A percentile compares a stretch with the other conserved stretches of the same genome.
Conservation (phyloP, 352 stramenopile genomes). For the Globisporangium solare region DNA sequence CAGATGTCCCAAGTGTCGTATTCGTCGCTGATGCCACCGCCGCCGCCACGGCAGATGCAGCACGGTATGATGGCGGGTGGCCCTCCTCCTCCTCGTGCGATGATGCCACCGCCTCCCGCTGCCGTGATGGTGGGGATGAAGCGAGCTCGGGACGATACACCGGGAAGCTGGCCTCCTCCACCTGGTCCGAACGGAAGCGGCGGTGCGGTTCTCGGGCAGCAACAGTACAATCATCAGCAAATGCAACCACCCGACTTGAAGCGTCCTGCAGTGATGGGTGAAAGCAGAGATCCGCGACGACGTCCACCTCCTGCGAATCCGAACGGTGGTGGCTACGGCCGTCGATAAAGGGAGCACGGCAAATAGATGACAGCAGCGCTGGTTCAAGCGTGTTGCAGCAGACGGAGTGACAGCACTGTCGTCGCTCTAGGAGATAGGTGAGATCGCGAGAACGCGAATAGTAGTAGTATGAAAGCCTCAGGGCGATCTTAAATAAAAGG, state of each 20-base stretch:
- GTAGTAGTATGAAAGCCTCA: too few species aligned
- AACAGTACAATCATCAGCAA: conserved; percentile 1
- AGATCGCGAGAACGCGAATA: too few species aligned
- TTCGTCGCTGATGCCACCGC: conserved; percentile 22
- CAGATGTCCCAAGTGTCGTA: conserved; percentile 1
- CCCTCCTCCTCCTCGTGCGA: conserved; percentile 11
- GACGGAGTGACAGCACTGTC: too few species aligned
- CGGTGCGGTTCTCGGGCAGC: conserved; percentile 4
- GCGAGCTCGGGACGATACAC: conserved; percentile 11
- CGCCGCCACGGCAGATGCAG: conserved; percentile 40
- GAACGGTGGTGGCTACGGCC: conserved; percentile 4
- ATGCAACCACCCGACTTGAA: conserved; percentile 11
- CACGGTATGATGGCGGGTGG: conserved; percentile 31
- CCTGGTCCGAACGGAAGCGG: background rate
- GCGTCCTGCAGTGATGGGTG: conserved; percentile 4
- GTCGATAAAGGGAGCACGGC: background rate
- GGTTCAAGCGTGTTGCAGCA: too few species aligned
- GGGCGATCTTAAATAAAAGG: too few species aligned
- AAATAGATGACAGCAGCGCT: conserved; percentile 2
- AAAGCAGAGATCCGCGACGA: conserved; percentile 12
- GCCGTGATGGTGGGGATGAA: conserved; percentile 16
- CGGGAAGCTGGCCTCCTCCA: conserved; percentile 9
- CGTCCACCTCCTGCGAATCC: conserved; percentile 3
- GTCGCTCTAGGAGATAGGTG: too few species aligned
- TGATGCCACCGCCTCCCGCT: conserved; percentile 16